Evolutionary conservation across 805 yeast genomes (phyloP), one percentile per base, ranked within the genome.

Genomic region (Millerozyma acaciae): DNA sequence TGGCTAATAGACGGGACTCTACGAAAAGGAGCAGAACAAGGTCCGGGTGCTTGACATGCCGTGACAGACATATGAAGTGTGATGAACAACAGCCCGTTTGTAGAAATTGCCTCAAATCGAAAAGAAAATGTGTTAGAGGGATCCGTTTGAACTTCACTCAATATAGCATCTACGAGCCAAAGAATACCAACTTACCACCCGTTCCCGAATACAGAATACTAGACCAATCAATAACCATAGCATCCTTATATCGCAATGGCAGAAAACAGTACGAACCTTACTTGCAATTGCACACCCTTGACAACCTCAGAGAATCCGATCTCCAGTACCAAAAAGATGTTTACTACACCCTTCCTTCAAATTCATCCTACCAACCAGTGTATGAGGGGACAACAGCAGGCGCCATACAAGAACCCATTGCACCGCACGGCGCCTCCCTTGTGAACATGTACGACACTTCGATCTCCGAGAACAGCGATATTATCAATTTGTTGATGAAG

Each of bases 11-110:
- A 36, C 43, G 55, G 32, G 44, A 44, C 29, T 47, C 50, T 13
- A 26, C 30, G 10, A 64, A 62, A 37, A 44, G 59, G 35, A 60
- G 61, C 33, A 51, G 72, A 43, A 62, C 70, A 8, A 51, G 72
- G 32, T 62, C 68, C 7, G 83, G 83, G 10, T 76, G 83, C 48
- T 53, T 73, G 32, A 76, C 80, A 8, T 79, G 85, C 46, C 71
- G 84, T 33, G 75, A 76, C 38, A 65, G 84, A 27, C 79, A 80
- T 52, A 75, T 78, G 63, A 79, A 78, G 48, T 79, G 85, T 54
- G 84, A 79, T 47, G 82, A 76, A 50, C 71, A 66, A 25, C 70
- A 70, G 34, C 85, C 85, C 1, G 71, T 71, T 21, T 79, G 85
- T 51, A 63, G 68, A 24, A 75, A 77, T 45, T 64, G 83, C 51